Conservation (phyloP, 1,284 basidiomycete genomes). For the Ganoderma sinense region DNA sequence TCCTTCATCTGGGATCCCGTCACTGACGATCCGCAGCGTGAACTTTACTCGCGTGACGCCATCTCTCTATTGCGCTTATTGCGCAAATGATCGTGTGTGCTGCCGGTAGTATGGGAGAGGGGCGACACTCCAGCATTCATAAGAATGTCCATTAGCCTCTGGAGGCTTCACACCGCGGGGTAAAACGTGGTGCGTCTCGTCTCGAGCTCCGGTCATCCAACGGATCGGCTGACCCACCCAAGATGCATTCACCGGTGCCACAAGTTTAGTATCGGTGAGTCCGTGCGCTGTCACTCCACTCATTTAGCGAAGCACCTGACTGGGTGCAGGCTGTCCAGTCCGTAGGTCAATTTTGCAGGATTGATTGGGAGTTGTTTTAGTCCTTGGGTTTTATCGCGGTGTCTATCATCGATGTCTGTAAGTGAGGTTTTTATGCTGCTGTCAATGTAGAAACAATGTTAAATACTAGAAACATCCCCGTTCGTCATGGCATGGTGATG, state of each 20-base stretch:
- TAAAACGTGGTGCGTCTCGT: neutral
- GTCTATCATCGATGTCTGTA: neutral
- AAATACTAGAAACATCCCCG: no score
- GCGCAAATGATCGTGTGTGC: constrained; percentile 26
- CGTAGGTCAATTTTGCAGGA: neutral
- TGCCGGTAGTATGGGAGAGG: neutral
- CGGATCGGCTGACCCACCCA: neutral
- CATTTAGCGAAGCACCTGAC: neutral
- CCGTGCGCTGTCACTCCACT: neutral
- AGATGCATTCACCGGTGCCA: neutral
- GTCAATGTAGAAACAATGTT: no score
- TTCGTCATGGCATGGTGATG: neutral
- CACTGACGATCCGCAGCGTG: constrained; percentile 46
- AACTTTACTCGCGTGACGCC: constrained; percentile 47
- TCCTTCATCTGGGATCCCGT: constrained; percentile 84
- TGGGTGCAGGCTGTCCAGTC: neutral
- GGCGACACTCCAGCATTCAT: neutral
- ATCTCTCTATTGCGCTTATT: constrained; percentile 47
- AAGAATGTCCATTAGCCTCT: neutral
- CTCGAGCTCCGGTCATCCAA: neutral
- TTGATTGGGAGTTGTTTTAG: neutral
- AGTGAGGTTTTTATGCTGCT: no score
- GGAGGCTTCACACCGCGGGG: neutral
- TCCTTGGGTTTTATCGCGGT: neutral
- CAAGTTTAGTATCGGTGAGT: neutral